A percentile compares a stretch with the other conserved stretches of the same genome.
Evolutionary conservation across 768 basidiomycete species (phyloP).

Genomic region (Lactifluus hygrophoroides): DNA sequence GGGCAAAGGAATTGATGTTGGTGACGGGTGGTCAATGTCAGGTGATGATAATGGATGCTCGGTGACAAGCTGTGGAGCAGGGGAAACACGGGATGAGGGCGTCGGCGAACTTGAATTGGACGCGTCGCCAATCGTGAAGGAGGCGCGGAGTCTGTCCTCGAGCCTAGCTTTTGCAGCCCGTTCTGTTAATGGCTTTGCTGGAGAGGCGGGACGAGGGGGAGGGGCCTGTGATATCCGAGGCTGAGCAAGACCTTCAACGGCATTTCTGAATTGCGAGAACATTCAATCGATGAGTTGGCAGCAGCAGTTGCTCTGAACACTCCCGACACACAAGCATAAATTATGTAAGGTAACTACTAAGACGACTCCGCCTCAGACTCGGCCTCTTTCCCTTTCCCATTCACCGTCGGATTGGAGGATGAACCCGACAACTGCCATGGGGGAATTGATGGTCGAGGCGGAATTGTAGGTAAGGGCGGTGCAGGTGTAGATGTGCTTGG

Average conservation of each 20-base stretch:
- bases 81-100: constrained; percentile 35
- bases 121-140: constrained; percentile 49
- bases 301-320: not conserved
- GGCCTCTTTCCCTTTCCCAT: constrained; percentile 56
- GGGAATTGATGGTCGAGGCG: constrained; percentile 70
- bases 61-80: constrained; percentile 28
- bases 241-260: constrained; percentile 61
- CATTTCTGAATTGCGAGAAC: constrained; percentile 69
- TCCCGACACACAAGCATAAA: no score
- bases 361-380: not conserved
- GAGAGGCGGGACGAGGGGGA: constrained; percentile 15
- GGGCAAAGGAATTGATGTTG: constrained; percentile 13
- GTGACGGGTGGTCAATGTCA: constrained; percentile 24
- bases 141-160: constrained; percentile 71
- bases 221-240: constrained; percentile 32
- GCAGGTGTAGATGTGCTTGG: constrained; percentile 41
- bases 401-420: constrained; percentile 19
- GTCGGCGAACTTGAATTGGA: constrained; percentile 37
- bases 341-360: not conserved
- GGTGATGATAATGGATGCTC: constrained; percentile 27
- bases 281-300: constrained; percentile 29
- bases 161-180: constrained; percentile 45
- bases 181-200: constrained; percentile 24
- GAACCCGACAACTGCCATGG: constrained; percentile 76
- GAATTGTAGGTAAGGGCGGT: constrained; percentile 40